Percentiles rank a stretch among this genome's conserved stretches.
Conservation (phyloP, 805 yeast species). For the Pichia nakasei region DNA sequence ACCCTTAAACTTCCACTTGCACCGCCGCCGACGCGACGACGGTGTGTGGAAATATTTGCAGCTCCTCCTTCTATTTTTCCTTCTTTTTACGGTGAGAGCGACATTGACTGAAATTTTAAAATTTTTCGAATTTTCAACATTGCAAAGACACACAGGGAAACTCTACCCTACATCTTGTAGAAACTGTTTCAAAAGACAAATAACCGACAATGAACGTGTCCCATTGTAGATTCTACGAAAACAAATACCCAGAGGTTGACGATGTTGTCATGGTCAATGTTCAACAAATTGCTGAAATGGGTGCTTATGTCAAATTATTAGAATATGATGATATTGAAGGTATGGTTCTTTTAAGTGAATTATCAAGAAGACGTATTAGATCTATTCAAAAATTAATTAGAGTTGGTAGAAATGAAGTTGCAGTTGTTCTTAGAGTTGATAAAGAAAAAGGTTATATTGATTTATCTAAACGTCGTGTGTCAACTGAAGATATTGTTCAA, state of each 20-base stretch:
- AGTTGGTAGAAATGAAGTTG: conserved; percentile 98
- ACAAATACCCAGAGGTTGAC: conserved; percentile 97
- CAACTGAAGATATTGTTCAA: conserved; percentile 93
- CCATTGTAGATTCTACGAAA: conserved; percentile 93
- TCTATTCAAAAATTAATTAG: conserved; percentile 95
- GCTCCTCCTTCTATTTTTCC: too few relatives aligned
- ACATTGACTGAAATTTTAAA: too few relatives aligned
- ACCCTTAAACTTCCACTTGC: too few relatives aligned
- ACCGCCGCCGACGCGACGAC: too few relatives aligned
- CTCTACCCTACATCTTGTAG: too few relatives aligned
- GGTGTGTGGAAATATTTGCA: too few relatives aligned
- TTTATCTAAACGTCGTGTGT: conserved; percentile 92
- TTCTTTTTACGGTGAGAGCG: too few relatives aligned
- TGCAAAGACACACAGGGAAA: too few relatives aligned
- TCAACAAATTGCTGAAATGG: conserved; percentile 98
- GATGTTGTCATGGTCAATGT: conserved; percentile 99
- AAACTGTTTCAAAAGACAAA: too few relatives aligned
- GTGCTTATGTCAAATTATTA: conserved; percentile 91
- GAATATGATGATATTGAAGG: conserved; percentile 99
- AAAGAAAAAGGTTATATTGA: conserved; percentile 98
- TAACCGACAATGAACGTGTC: conserved; percentile 59
- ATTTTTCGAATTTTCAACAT: too few relatives aligned
- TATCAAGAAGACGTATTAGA: conserved; percentile 97
- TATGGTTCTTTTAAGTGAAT: conserved; percentile 91
- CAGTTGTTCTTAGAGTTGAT: conserved; percentile 95